These are phyloP conservation scores for Castanospermum australe DNA, from an alignment of 306 rosid genomes.

Conservation along the genomic window DNA sequence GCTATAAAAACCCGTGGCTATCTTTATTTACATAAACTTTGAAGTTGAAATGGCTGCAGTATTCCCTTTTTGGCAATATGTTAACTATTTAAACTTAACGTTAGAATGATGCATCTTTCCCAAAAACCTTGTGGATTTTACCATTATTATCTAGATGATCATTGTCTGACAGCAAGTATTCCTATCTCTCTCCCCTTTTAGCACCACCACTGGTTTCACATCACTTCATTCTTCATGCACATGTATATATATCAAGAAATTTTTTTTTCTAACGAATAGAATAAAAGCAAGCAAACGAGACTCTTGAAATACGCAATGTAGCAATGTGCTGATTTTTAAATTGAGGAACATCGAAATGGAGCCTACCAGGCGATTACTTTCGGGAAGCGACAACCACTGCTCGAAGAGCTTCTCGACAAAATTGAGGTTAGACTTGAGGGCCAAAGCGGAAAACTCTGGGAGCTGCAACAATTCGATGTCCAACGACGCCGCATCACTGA, in stretches of 20 bases:
- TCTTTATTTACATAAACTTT: background rate
- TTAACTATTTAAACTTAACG: background rate
- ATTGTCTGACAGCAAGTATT: background rate
- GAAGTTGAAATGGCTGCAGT: background rate
- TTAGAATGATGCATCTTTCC: conserved; percentile 1
- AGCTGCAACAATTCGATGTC: conserved; percentile 94
- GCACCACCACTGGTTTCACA: background rate
- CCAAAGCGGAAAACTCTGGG: conserved; percentile 72
- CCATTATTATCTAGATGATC: background rate
- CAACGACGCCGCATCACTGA: conserved; percentile 72
- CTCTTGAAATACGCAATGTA: conserved; percentile 11
- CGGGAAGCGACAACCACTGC: conserved; percentile 93
- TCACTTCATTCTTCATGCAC: conserved; percentile 4
- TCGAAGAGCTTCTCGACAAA: conserved; percentile 79
- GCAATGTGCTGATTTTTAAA: conserved; percentile 6
- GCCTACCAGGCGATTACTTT: conserved; percentile 79
- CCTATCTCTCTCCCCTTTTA: background rate
- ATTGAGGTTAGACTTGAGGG: conserved; percentile 73
- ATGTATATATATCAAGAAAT: background rate
- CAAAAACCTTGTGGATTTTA: background rate
- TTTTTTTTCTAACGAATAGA: background rate
- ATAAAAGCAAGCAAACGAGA: conserved; percentile 8
- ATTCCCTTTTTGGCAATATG: background rate
- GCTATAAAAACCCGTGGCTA: background rate
- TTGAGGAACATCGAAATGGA: background rate